phyloP scores from a whole-genome alignment of 495 filamentous ascomycete species.

The Amphirosellinia nigrospora region DNA sequence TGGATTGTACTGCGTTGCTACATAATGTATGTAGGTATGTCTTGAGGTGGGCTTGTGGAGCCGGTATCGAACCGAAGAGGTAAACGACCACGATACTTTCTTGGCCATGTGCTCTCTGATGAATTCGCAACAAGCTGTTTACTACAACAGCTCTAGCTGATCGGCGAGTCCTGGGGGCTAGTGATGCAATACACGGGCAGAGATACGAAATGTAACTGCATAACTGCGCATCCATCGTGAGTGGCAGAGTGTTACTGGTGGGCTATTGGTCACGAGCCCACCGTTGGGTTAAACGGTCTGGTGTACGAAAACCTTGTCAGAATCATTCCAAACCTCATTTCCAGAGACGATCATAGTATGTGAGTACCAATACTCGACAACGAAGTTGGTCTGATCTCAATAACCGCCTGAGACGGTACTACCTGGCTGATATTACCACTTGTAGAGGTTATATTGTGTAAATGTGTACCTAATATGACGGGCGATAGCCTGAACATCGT shows the following conservation, averaged over 20 bases:
- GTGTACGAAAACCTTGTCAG: slow-evolving; percentile 20
- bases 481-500: slow-evolving; percentile 16
- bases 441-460: not conserved
- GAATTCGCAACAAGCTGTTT: slow-evolving; percentile 10
- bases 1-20: slow-evolving; percentile 17
- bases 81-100: slow-evolving; percentile 20
- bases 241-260: slow-evolving; percentile 21
- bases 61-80: slow-evolving; percentile 17
- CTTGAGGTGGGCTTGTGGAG: slow-evolving; percentile 22
- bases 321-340: slow-evolving; percentile 7
- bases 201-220: slow-evolving; percentile 24
- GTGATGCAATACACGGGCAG: slow-evolving; percentile 19
- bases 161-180: slow-evolving; percentile 25
- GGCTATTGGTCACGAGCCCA: slow-evolving; percentile 25
- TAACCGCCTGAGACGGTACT: not conserved
- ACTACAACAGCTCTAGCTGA: slow-evolving; percentile 19
- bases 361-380: not conserved
- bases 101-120: slow-evolving; percentile 14
- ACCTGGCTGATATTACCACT: not conserved
- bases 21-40: not conserved
- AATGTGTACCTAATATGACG: not conserved
- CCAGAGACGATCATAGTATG: slow-evolving; percentile 8
- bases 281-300: slow-evolving; percentile 26
- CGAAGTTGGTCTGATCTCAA: not conserved
- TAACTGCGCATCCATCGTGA: slow-evolving; percentile 15